Base-by-base conservation (phyloP, 75 land plant genomes). In the Sequoia sempervirens region DNA sequence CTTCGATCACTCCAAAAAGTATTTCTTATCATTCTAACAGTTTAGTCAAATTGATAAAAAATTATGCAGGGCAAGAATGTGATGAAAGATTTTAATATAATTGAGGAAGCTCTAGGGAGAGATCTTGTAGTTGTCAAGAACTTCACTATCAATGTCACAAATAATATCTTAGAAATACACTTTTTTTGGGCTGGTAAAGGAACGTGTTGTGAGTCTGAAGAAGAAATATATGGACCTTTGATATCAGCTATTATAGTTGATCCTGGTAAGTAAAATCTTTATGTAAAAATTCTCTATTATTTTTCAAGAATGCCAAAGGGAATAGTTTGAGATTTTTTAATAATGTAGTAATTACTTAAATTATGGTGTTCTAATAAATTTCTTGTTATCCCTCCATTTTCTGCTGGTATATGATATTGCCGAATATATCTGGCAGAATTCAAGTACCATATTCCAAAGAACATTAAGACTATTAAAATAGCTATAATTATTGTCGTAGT, bases 211-310 rank as follows among this genome's bases (percentile, higher is more conserved):
- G 83, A 88, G 40, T 92, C 94, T 40, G 13, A 4, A 0, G 88
- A 58, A 18, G 64, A 87, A 84, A 40, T 64, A 20, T 89, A 91
- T 87, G 94, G 94, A 43, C 92, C 94, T 80, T 89, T 93, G 1
- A 83, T 93, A 66, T 93, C 94, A 68, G 94, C 94, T n/a, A 91
- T 93, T 50, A 85, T 85, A 7, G 92, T 91, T 12, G 81, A 78
- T 82, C 83, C 92, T 32, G 84, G 92, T 91, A 86, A 81, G 92
- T 82, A 50, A 88, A 84, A 3, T 82, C 70, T 64, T 72, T 72
- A 34, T 72, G 64, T 23, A 58, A 58, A 1, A 13, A 18, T 58
- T 4, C 23, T 58, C 18, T 58, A 58, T 3, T 18, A 5, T 15
- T 58, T 17, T 14, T 1, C 26, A 20, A 18, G 26, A 58, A 58